Evolutionary conservation across 257 asterid genomes (phyloP), one percentile per base, ranked within the genome.

Genomic region (Salvia hispanica): DNA sequence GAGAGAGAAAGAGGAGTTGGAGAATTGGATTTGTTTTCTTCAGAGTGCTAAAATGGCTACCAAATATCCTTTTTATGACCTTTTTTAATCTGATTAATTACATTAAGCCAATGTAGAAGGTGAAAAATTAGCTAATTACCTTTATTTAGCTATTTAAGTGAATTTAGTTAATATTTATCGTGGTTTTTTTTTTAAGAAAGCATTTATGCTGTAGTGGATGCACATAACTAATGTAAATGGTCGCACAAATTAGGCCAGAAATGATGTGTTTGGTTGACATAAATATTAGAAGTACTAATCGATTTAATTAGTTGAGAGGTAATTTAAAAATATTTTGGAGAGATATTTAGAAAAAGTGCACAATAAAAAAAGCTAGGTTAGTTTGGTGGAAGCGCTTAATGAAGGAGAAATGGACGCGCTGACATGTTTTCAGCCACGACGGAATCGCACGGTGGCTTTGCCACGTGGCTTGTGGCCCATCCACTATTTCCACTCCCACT

Each of bases 381-480:
- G 31, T 2, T 0, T 3, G 57, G 34, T 0, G 4, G 7, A 16
- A 39, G 3, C 6, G 2, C 50, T n/a, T 28, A 4, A 2, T 34
- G 83, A 56, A 25, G 67, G 46, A 79, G 73, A 57, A 67, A 52
- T 73, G 81, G 77, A 71, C 88, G 82, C 88, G 85, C 74, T 73
- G 16, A 58, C 64, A 31, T 16, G 5, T 73, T 81, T 9, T 39
- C 66, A 64, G 73, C 81, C 83, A 62, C 56, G 46, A 69, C 67
- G 69, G 64, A 66, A 56, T 66, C 25, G 0, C 25, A 21, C 25
- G 25, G 25, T 21, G 25, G 25, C 25, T 21, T 45, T 13, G 63
- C 75, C 77, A 81, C 79, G 79, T 79, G 33, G 80, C 79, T 0
- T 56, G 0, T 58, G 51, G 33, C 71, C 48, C 61, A 42, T 71